A percentile compares a stretch with the other conserved stretches of the same genome.
Evolutionary conservation across 2,329 filamentous ascomycete species (phyloP).

Genomic region (Nigrospora sphaerica): DNA sequence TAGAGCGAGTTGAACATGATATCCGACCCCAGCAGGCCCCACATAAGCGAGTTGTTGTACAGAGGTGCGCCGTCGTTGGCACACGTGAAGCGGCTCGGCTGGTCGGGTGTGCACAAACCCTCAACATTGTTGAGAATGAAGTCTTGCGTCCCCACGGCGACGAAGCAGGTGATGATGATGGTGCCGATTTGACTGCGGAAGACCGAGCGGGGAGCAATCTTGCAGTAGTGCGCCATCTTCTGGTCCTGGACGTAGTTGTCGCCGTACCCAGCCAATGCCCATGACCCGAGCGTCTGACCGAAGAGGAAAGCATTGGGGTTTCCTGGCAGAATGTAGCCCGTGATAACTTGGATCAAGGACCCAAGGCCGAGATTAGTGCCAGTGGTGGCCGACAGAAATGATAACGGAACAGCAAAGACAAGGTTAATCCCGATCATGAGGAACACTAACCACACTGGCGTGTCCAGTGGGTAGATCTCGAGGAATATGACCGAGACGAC

Average conservation of each 20-base stretch:
- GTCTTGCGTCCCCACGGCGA: conserved; percentile 38
- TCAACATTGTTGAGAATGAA: conserved; percentile 25
- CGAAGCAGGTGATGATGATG: conserved; percentile 34
- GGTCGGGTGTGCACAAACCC: conserved; percentile 22
- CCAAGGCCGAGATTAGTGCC: conserved; percentile 44
- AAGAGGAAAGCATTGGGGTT: conserved; percentile 46
- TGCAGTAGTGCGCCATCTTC: conserved; percentile 23
- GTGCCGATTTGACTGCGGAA: conserved; percentile 26
- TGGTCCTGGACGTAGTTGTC: conserved; percentile 22
- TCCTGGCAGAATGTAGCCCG: conserved; percentile 41
- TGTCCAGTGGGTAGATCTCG: conserved; percentile 41
- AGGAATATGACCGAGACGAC: conserved; percentile 39
- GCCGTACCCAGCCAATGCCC: conserved; percentile 18
- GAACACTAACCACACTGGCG: conserved; percentile 42
- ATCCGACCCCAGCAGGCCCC: conserved; percentile 19
- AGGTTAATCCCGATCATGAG: conserved; percentile 41
- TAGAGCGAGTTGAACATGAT: conserved; percentile 18
- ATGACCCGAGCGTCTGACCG: conserved; percentile 37
- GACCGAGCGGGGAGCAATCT: conserved; percentile 22
- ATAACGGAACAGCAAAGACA: conserved; percentile 43
- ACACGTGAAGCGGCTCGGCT: conserved; percentile 23
- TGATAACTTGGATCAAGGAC: conserved; percentile 46
- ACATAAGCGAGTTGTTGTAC: conserved; percentile 24
- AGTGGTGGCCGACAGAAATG: conserved; percentile 46
- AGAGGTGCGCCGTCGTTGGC: conserved; percentile 5